phyloP scores from a whole-genome alignment of 2,329 filamentous ascomycete species.

The Phyllosticta paracitricarpa region DNA sequence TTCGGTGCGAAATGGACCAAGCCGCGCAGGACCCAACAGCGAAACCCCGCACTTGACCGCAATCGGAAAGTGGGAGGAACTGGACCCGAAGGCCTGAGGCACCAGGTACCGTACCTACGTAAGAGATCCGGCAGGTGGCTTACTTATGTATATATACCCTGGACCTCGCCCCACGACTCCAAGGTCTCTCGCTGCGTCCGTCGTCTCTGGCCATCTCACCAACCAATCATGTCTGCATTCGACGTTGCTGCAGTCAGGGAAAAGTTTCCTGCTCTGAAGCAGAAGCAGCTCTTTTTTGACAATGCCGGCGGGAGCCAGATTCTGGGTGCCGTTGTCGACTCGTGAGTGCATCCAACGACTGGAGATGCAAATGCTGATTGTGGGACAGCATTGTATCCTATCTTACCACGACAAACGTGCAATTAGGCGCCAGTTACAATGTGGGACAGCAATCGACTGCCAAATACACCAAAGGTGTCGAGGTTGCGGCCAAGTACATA shows the following conservation, averaged over 20 bases:
- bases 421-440: slow-evolving; percentile 62
- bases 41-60: not conserved
- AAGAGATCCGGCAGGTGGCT: too few relatives aligned
- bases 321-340: slow-evolving; percentile 55
- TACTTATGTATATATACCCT: not conserved
- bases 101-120: too few relatives aligned
- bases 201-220: not conserved
- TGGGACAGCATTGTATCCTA: slow-evolving; percentile 51
- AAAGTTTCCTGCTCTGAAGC: slow-evolving; percentile 58
- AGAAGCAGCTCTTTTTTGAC: slow-evolving; percentile 63
- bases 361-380: not conserved
- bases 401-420: slow-evolving; percentile 59
- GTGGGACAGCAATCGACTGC: slow-evolving; percentile 50
- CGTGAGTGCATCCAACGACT: slow-evolving; percentile 35
- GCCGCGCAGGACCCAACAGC: not conserved
- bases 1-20: not conserved
- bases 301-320: slow-evolving; percentile 70
- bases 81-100: not conserved
- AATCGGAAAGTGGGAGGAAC: not conserved
- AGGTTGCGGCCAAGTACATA: slow-evolving; percentile 59
- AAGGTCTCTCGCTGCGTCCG: not conserved
- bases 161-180: not conserved
- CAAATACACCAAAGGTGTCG: slow-evolving; percentile 50
- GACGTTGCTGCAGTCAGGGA: slow-evolving; percentile 47
- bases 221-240: slow-evolving; percentile 31